Conservation (phyloP, 345 rosid genomes). For the Populus simonii region DNA sequence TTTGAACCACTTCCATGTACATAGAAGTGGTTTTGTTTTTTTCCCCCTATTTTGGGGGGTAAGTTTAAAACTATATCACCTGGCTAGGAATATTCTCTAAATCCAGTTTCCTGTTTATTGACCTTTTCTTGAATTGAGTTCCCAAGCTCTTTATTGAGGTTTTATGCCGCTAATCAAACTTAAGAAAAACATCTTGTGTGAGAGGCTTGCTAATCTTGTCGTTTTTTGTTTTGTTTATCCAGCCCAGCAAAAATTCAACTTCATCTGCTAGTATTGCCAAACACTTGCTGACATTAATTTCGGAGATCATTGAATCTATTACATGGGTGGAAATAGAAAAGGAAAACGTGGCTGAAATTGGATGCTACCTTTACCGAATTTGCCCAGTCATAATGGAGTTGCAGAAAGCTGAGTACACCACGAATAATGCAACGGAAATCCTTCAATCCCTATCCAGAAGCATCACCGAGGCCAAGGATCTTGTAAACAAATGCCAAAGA, state of each 20-base stretch:
- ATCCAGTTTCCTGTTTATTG: background rate
- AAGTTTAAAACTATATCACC: background rate
- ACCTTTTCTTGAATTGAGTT: background rate
- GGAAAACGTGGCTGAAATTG: conserved; percentile 45
- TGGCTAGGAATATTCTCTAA: background rate
- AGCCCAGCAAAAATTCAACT: conserved; percentile 38
- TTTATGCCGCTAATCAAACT: background rate
- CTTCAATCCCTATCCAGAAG: conserved; percentile 49
- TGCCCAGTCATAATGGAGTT: conserved; percentile 66
- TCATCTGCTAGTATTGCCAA: conserved; percentile 28
- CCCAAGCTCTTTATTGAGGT: background rate
- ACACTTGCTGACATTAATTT: conserved; percentile 50
- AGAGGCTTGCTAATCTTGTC: background rate
- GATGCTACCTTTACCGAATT: conserved; percentile 68
- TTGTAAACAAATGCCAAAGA: conserved; percentile 32
- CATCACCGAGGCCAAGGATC: conserved; percentile 44
- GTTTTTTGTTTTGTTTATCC: conserved; percentile 13
- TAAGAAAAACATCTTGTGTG: background rate
- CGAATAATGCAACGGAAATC: conserved; percentile 42
- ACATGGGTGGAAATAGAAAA: conserved; percentile 34
- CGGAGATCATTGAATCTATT: conserved; percentile 45
- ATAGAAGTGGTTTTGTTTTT: background rate
- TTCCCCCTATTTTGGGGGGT: background rate
- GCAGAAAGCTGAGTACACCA: conserved; percentile 36
- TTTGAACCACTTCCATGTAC: background rate